A percentile compares a stretch with the other conserved stretches of the same genome.
These are phyloP conservation scores for Ophidiomyces ophidiicola DNA, from an alignment of 2,329 filamentous ascomycete genomes.

Conservation along the genomic window DNA sequence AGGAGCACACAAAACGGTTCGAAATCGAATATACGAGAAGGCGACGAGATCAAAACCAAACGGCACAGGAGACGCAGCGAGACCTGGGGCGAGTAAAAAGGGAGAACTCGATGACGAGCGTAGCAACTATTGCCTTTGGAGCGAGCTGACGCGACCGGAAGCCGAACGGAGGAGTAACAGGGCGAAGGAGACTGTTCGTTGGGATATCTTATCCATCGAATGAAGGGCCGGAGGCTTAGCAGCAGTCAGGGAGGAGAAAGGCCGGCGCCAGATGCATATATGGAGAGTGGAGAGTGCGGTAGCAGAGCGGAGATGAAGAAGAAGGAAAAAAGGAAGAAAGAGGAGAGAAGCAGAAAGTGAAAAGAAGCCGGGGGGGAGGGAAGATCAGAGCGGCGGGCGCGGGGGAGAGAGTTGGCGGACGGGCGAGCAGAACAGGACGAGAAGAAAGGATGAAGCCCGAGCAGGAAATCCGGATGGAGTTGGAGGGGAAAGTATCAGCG, in stretches of 20 bases:
- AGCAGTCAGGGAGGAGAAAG: background rate
- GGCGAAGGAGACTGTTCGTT: constrained; percentile 36
- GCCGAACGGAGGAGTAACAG: constrained; percentile 42
- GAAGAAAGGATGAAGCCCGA: constrained; percentile 78
- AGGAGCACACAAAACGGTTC: too few species aligned
- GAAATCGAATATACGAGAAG: too few species aligned
- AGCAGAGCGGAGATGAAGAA: constrained; percentile 14
- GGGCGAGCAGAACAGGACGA: background rate
- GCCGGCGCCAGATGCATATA: background rate
- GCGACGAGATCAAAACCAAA: background rate
- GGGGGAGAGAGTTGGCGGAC: constrained; percentile 48
- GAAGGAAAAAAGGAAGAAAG: background rate
- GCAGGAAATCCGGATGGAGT: constrained; percentile 45
- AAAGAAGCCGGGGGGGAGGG: constrained; percentile 21
- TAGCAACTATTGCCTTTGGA: constrained; percentile 15
- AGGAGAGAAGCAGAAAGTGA: constrained; percentile 25
- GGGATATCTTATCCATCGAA: constrained; percentile 11
- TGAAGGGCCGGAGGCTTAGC: constrained; percentile 3
- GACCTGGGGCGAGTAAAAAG: background rate
- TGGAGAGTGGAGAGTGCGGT: constrained; percentile 22
- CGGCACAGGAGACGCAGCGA: background rate
- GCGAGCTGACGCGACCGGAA: constrained; percentile 30
- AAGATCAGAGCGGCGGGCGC: too few species aligned
- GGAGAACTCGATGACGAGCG: background rate
- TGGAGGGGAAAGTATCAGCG: constrained; percentile 3